These are phyloP conservation scores for Closterium sp. DNA, from an alignment of 139 green algal species.

Conservation along the genomic window DNA sequence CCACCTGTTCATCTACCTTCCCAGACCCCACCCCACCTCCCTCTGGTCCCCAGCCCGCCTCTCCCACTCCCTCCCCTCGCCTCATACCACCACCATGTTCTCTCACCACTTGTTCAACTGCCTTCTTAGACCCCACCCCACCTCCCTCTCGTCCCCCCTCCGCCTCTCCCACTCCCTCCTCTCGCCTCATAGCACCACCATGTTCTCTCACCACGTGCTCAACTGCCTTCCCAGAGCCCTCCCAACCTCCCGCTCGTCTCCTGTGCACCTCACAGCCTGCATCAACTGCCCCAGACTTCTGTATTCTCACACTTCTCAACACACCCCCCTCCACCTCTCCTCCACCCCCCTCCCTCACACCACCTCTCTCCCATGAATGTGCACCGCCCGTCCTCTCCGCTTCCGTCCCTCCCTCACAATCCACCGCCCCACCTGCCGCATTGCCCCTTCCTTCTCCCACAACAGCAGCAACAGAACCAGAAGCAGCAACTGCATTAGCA, in stretches of 20 bases:
- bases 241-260: neutral
- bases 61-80: neutral
- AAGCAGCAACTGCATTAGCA: no score
- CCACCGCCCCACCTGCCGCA: neutral
- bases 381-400: neutral
- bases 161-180: no score
- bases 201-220: no score
- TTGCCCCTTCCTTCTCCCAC: neutral
- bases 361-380: neutral
- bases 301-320: neutral
- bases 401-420: neutral
- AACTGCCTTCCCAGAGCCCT: neutral
- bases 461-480: no score
- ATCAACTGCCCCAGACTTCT: neutral
- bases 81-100: neutral
- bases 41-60: no score
- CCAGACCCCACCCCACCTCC: no score
- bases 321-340: neutral
- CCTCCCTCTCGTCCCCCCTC: no score
- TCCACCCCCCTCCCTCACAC: neutral
- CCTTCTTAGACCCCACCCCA: neutral
- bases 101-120: neutral
- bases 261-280: neutral
- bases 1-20: no score
- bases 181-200: no score